A percentile compares a stretch with the other conserved stretches of the same genome.
Conservation (phyloP, 441 rosid species). For the Euphorbia corollata region DNA sequence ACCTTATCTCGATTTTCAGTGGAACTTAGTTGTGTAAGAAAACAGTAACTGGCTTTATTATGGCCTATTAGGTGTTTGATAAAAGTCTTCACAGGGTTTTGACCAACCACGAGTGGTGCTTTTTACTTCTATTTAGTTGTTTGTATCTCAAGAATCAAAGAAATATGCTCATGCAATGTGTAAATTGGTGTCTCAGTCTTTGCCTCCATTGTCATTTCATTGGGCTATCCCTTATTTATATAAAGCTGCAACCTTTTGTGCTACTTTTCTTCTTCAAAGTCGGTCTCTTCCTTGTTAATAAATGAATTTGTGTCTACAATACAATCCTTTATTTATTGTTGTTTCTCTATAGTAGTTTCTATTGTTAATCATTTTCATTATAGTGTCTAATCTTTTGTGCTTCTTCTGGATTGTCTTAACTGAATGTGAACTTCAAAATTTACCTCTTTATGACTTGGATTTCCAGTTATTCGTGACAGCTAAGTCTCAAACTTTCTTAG, state of each 20-base stretch:
- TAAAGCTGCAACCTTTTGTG: background rate
- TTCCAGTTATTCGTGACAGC: background rate
- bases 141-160: background rate
- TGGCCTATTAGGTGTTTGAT: conserved; percentile 3
- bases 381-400: background rate
- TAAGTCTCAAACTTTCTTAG: background rate
- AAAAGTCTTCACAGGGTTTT: background rate
- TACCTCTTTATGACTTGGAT: background rate
- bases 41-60: background rate
- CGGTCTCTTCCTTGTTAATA: too few species aligned
- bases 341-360: background rate
- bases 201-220: background rate
- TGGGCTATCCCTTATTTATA: background rate
- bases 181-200: background rate
- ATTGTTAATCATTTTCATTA: background rate
- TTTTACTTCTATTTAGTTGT: background rate
- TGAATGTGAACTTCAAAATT: background rate
- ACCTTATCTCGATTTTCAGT: background rate
- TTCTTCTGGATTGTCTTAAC: background rate
- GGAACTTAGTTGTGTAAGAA: background rate
- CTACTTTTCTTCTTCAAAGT: background rate
- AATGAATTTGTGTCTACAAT: background rate
- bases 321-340: background rate
- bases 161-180: background rate
- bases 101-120: background rate